Percentiles rank a stretch among this genome's conserved stretches.
Conservation (phyloP, 306 rosid genomes). For the Dryas drummondii region DNA sequence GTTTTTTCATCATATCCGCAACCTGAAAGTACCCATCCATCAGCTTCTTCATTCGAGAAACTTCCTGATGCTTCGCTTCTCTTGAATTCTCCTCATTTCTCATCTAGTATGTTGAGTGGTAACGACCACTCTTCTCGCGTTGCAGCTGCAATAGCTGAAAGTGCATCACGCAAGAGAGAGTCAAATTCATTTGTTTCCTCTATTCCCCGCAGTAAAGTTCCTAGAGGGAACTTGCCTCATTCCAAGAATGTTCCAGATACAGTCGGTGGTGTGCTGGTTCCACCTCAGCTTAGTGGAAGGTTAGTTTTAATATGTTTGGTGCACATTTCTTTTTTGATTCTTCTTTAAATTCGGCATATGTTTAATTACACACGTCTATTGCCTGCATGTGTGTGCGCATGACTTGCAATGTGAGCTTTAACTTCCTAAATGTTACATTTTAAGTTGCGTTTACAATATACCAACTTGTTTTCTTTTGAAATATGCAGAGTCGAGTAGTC, state of each 20-base stretch:
- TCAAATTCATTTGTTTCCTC: constrained; percentile 46
- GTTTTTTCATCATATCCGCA: constrained; percentile 36
- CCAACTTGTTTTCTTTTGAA: background rate
- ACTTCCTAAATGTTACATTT: background rate
- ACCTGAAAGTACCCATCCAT: constrained; percentile 36
- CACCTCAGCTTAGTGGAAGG: constrained; percentile 98
- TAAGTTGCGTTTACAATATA: background rate
- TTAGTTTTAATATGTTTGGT: constrained; percentile 33
- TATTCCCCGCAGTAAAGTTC: constrained; percentile 59
- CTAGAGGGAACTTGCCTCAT: constrained; percentile 60
- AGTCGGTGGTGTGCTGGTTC: constrained; percentile 52
- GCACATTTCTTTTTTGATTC: background rate
- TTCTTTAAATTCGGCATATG: background rate
- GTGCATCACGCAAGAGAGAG: constrained; percentile 80
- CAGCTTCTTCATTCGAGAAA: constrained; percentile 41
- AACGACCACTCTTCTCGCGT: constrained; percentile 70
- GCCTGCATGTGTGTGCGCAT: background rate
- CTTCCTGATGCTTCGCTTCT: constrained; percentile 95
- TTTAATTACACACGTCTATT: background rate
- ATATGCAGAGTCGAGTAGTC: background rate
- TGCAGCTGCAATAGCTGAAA: constrained; percentile 73
- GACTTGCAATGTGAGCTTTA: background rate
- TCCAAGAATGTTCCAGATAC: constrained; percentile 79
- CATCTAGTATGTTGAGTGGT: constrained; percentile 44
- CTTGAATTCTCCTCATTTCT: constrained; percentile 53